Evolutionary conservation across 768 basidiomycete genomes (phyloP), one percentile per base, ranked within the genome.

Genomic region (Termitomyces titanicus): DNA sequence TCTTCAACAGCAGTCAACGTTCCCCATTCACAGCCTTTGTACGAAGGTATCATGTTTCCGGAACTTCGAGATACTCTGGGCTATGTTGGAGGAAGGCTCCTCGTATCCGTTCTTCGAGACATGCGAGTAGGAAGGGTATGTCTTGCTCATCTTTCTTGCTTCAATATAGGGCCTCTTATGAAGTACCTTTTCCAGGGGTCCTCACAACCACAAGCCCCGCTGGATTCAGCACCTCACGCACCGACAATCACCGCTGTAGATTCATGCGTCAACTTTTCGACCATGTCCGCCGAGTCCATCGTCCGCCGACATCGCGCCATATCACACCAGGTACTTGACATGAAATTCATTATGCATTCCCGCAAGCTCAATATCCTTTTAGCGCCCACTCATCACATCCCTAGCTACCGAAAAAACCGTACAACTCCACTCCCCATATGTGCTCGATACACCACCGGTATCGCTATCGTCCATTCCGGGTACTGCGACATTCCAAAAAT

Each of bases 51-150:
- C 1, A 77, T 77, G 18, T 95, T 88, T 69, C 57, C 68, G 2
- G 64, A 70, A 0, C 67, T 95, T 55, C 74, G 89, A 2, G 79
- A 84, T 18, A 63, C 59, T 0, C 76, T 96, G 15, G 92, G 85
- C 0, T 63, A 66, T 1, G 69, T 72, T 29, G 93, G 92, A 0
- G 94, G 90, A 0, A 70, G 77, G 33, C 70, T 94, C 2, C 74
- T 97, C 18, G 89, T 93, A 2, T 72, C 82, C 3, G 81, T 88
- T 15, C 69, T 96, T 12, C 78, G 88, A 39, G 75, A 81, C 29
- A 83, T 93, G 72, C 68, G 82, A 18, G 62, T 66, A 1, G 85
- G 82, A 46, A 81, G 66, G 56, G 88, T 87, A 59, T 53, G 74
- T 54, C 31, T 54, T 49, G 0, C 11, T 13, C 25, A 4, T 52